Evolutionary conservation across 1,139 yeast genomes (phyloP), one percentile per base, ranked within the genome.

Genomic region (Kurtzmaniella quercitrusa): DNA sequence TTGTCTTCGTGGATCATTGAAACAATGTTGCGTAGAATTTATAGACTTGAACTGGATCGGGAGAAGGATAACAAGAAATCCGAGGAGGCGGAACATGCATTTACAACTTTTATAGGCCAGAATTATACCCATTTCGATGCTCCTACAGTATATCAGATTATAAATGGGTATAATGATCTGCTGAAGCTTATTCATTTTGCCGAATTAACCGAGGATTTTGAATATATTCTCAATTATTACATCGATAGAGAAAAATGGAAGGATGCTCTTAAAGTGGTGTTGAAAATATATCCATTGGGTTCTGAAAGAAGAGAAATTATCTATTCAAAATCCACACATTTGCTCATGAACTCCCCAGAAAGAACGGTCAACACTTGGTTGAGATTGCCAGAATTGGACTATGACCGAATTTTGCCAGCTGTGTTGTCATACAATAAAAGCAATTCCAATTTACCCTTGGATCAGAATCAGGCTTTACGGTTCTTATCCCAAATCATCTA

Each of bases 1-100:
- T 60, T 91, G n/a, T 80, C 91, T 0, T 79, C 85, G 46, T 91
- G 97, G 96, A 79, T 91, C 34, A 75, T 88, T 6, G 94, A 90
- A 64, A 62, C 86, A 11, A 57, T 65, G 55, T 54, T 69, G 7
- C 50, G 73, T 40, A 48, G 54, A 7, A 54, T 65, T 7, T 55
- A 59, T 39, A 49, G 51, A 15, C 46, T 63, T 9, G 63, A 62
- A 42, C 48, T 52, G 17, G 61, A 57, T 9, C 19, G 48, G 5
- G 43, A 46, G 9, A 46, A 42, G 17, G 41, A 16, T 42, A 27
- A 15, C 19, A 29, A 34, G 15, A 34, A 36, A 37, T 37, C 10
- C 14, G 39, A 27, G 4, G 62, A 50, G 47, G 46, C 62, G 3
- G 51, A 61, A 29, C 50, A 63, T 5, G 65, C 66, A 10, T 75